A percentile compares a stretch with the other conserved stretches of the same genome.
Conservation (phyloP, 139 green algal genomes). For the Coccomyxa sp. region DNA sequence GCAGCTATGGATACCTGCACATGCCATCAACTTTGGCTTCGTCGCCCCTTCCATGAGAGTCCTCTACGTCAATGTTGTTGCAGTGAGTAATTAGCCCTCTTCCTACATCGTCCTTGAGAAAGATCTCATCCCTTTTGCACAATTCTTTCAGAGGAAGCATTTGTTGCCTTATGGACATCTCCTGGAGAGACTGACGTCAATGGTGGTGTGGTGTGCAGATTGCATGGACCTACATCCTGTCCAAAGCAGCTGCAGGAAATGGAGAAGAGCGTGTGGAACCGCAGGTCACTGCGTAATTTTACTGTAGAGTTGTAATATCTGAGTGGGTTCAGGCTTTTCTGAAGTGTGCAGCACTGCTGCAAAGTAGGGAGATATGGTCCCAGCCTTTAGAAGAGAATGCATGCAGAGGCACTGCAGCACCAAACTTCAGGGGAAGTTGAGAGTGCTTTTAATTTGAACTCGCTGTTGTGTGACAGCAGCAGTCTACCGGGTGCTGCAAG, state of each 20-base stretch:
- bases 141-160: background rate
- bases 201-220: background rate
- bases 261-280: background rate
- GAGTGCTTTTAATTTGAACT: too few species aligned
- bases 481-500: too few species aligned
- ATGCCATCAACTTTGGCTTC: slow-evolving; percentile 46
- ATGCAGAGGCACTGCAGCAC: background rate
- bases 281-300: background rate
- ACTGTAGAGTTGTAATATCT: too few species aligned
- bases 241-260: background rate
- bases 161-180: background rate
- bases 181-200: background rate
- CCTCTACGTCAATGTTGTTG: slow-evolving; percentile 47
- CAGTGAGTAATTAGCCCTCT: slow-evolving; percentile 7
- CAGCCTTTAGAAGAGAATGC: background rate
- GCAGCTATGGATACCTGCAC: slow-evolving; percentile 39
- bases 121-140: background rate
- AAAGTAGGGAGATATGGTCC: too few species aligned
- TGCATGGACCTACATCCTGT: slow-evolving; percentile 5
- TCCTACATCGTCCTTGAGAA: too few species aligned
- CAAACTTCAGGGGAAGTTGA: too few species aligned
- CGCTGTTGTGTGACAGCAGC: too few species aligned
- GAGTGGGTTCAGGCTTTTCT: background rate
- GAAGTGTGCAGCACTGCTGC: background rate
- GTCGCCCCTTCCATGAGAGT: slow-evolving; percentile 37